These are phyloP conservation scores for Chaetomiaceae sp. DNA, from an alignment of 2,329 filamentous ascomycete genomes.

Conservation along the genomic window DNA sequence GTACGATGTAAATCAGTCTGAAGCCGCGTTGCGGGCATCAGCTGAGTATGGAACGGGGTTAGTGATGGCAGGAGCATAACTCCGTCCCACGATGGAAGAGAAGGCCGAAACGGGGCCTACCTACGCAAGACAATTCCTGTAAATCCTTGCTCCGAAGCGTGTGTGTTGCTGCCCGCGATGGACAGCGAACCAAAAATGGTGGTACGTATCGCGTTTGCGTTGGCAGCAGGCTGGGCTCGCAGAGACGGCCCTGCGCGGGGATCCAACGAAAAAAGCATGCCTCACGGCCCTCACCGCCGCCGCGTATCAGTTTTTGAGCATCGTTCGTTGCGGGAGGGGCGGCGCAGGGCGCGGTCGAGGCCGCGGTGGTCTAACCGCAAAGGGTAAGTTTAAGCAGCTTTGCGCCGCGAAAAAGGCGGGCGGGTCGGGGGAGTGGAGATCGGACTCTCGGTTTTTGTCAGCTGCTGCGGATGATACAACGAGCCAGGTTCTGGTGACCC, in stretches of 20 bases:
- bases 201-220: conserved; percentile 12
- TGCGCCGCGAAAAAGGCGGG: not conserved
- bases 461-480: conserved; percentile 28
- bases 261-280: conserved; percentile 14
- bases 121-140: not conserved
- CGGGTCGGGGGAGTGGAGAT: conserved; percentile 16
- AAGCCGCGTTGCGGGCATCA: conserved; percentile 14
- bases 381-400: conserved; percentile 15
- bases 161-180: not conserved
- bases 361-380: conserved; percentile 16
- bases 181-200: conserved; percentile 11
- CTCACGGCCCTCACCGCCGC: conserved; percentile 23
- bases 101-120: conserved; percentile 13
- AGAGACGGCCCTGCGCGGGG: conserved; percentile 13
- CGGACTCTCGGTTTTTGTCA: conserved; percentile 28
- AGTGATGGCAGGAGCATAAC: conserved; percentile 13
- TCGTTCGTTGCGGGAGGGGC: conserved; percentile 11
- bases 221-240: conserved; percentile 11
- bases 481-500: conserved; percentile 27
- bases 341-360: conserved; percentile 19
- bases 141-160: too few species aligned
- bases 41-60: conserved; percentile 13
- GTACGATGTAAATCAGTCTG: not conserved
- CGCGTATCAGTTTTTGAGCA: conserved; percentile 14
- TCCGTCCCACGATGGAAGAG: conserved; percentile 9